These are phyloP conservation scores for Nepenthes alata DNA, from an alignment of 179 eudicot species.

Conservation along the genomic window DNA sequence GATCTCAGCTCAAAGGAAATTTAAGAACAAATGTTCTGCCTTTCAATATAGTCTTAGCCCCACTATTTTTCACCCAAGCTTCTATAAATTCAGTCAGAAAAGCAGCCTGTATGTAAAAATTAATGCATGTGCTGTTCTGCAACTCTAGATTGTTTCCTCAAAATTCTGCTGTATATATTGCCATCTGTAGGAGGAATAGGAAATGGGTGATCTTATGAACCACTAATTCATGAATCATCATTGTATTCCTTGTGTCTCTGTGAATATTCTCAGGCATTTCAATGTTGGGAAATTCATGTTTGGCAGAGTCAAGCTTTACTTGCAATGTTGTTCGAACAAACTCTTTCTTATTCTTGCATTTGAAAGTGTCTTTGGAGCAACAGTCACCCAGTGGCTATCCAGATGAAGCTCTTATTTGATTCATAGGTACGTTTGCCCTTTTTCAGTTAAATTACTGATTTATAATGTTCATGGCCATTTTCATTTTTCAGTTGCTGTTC, in stretches of 20 bases:
- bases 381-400: too few relatives aligned
- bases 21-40: too few relatives aligned
- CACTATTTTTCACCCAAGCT: neutral
- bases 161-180: neutral
- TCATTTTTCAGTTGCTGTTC: too few relatives aligned
- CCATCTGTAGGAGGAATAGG: conserved; percentile 1
- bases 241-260: conserved; percentile 2
- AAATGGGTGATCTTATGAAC: neutral
- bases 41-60: neutral
- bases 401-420: too few relatives aligned
- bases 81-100: neutral
- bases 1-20: too few relatives aligned
- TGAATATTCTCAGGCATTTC: neutral
- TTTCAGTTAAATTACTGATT: too few relatives aligned
- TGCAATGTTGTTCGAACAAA: too few relatives aligned
- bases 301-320: too few relatives aligned
- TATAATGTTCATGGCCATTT: too few relatives aligned
- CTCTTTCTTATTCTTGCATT: too few relatives aligned
- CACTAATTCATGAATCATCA: neutral
- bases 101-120: conserved; percentile 1
- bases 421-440: too few relatives aligned
- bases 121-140: neutral
- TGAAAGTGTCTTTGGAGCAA: too few relatives aligned
- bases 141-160: neutral
- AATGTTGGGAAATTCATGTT: neutral